Percentiles rank a stretch among this genome's conserved stretches.
Evolutionary conservation across 2,329 filamentous ascomycete species (phyloP).

Genomic region (Alternaria brassicae): DNA sequence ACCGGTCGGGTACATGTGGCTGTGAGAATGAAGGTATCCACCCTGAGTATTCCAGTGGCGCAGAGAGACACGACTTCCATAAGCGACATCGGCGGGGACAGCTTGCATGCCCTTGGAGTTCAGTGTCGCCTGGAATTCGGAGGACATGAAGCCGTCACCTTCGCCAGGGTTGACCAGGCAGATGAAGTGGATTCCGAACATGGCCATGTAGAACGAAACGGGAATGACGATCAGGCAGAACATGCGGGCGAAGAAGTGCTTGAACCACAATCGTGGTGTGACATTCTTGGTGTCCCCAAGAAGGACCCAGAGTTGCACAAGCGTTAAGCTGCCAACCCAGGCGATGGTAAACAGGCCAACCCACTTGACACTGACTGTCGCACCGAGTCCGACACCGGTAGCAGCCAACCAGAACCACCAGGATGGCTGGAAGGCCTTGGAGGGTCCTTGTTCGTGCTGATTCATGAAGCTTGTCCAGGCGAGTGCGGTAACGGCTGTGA

Average conservation of each 20-base stretch:
- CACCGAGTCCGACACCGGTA: slow-evolving; percentile 85
- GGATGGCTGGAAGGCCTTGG: slow-evolving; percentile 82
- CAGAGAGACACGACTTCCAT: slow-evolving; percentile 84
- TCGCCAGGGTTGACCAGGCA: slow-evolving; percentile 95
- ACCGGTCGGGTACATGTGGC: slow-evolving; percentile 95
- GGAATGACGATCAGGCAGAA: slow-evolving; percentile 95
- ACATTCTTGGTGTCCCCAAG: slow-evolving; percentile 89
- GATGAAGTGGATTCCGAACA: slow-evolving; percentile 97
- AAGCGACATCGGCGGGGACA: slow-evolving; percentile 87
- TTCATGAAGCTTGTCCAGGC: slow-evolving; percentile 94
- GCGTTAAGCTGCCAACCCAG: slow-evolving; percentile 91
- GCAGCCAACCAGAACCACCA: slow-evolving; percentile 99
- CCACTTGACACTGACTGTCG: slow-evolving; percentile 97
- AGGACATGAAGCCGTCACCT: slow-evolving; percentile 99
- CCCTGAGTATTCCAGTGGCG: slow-evolving; percentile 97
- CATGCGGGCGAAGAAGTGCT: slow-evolving; percentile 88
- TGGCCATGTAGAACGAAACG: slow-evolving; percentile 87
- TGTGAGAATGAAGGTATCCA: slow-evolving; percentile 95
- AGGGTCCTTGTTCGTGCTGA: slow-evolving; percentile 91
- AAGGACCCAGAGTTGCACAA: slow-evolving; percentile 93
- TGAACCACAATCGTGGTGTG: slow-evolving; percentile 83
- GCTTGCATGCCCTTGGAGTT: slow-evolving; percentile 98
- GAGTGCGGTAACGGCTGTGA: slow-evolving; percentile 89
- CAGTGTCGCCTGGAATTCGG: slow-evolving; percentile 96
- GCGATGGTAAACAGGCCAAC: slow-evolving; percentile 98